Evolutionary conservation across 2,329 filamentous ascomycete species (phyloP).

Genomic region (Curvularia eragrostidis): DNA sequence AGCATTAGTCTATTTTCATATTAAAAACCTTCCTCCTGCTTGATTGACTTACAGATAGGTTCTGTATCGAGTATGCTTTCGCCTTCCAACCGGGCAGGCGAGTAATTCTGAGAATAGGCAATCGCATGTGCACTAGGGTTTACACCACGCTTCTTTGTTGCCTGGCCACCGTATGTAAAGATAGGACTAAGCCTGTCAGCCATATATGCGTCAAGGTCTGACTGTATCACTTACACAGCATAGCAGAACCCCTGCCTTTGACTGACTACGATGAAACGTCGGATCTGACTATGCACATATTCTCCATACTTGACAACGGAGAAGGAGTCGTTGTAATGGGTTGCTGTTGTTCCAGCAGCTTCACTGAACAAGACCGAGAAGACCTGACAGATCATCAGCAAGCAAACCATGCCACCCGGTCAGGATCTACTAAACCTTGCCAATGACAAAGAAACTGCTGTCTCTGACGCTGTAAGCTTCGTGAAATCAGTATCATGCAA

Average conservation of each 20-base stretch:
- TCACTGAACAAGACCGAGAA: constrained; percentile 5
- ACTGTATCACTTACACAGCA: not conserved
- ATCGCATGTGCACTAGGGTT: constrained; percentile 45
- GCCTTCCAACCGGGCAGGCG: constrained; percentile 13
- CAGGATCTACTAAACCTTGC: not conserved
- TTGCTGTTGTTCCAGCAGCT: not conserved
- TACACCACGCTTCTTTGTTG: constrained; percentile 15
- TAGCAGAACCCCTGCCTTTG: not conserved
- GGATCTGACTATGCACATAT: not conserved
- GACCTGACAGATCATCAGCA: not conserved
- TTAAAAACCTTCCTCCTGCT: no score
- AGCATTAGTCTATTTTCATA: not conserved
- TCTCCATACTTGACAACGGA: not conserved
- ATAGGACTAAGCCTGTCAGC: constrained; percentile 10
- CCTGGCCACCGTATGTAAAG: constrained; percentile 16
- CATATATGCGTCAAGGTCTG: not conserved
- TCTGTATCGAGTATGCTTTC: constrained; percentile 48
- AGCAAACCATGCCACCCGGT: not conserved
- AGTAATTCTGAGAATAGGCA: constrained; percentile 34
- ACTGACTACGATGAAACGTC: constrained; percentile 6
- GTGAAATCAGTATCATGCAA: not conserved
- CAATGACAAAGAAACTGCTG: not conserved
- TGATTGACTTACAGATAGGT: constrained; percentile 33
- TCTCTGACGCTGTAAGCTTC: constrained; percentile 4
- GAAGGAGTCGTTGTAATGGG: not conserved